Evolutionary conservation across 768 basidiomycete species (phyloP), one percentile per base, ranked within the genome.

Genomic region (Albatrellus ellisii): DNA sequence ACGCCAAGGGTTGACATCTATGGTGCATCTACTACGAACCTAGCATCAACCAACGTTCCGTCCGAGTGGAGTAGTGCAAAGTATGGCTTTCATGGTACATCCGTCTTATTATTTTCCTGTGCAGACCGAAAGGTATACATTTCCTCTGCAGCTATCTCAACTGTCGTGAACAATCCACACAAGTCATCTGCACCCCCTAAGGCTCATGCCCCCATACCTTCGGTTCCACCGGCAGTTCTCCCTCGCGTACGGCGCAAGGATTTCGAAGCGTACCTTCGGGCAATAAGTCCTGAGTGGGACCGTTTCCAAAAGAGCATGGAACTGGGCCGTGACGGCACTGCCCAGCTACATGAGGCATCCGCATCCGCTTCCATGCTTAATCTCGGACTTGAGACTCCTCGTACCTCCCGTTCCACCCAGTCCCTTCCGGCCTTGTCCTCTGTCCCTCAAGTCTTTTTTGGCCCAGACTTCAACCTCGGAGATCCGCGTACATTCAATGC

Each of bases 161-260:
- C 87, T 14, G 86, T 95, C 21, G 72, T 95, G 39, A 91, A 91
- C 53, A 90, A 84, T 53, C 92, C 92, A 1, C 79, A 82, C 54
- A 84, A 80, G 60, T 72, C 69, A 26, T 79, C 83, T 36, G 80
- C 83, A 6, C 89, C 92, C 10, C 83, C 92, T 24, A 87, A 94
- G 56, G 77, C 89, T 0, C 86, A 92, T 50, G 84, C 89, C 1
- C 60, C 77, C 0, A 64, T 97, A 14, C 82, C 86, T 1, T 59
- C 80, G 26, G 76, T 78, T 2, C 71, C 72, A 2, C 74, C 79
- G 6, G 79, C 82, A 1, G 77, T 79, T 44, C 71, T 92, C 6
- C 83, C 86, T 24, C 81, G 85, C 41, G 82, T 91, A 7, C 71
- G 74, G 36, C 69, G 81, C 43, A 80, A 77, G 52, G 88, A 91